Conservation (phyloP, 1,284 basidiomycete genomes). For the Leccinum ponderosum region DNA sequence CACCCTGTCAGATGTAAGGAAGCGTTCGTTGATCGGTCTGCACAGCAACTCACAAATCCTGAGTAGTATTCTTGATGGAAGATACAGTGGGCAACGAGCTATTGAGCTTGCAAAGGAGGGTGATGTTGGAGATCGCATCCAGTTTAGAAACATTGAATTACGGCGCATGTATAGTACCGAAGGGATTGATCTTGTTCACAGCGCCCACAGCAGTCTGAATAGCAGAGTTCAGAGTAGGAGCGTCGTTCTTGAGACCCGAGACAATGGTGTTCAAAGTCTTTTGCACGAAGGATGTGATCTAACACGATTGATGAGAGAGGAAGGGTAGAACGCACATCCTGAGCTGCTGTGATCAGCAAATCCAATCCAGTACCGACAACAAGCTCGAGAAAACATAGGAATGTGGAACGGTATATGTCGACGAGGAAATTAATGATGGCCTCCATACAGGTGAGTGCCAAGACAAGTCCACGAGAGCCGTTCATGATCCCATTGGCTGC, state of each 20-base stretch:
- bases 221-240: conserved; percentile 65
- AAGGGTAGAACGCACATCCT: conserved; percentile 57
- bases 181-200: conserved; percentile 73
- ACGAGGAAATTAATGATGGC: conserved; percentile 90
- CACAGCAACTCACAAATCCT: conserved; percentile 59
- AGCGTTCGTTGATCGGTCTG: neutral
- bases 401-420: conserved; percentile 87
- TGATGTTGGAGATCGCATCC: conserved; percentile 73
- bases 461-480: conserved; percentile 71
- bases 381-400: conserved; percentile 91
- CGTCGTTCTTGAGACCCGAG: conserved; percentile 70
- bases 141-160: conserved; percentile 75
- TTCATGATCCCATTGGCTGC: conserved; percentile 79
- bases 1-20: conserved; percentile 49
- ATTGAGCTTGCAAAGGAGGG: conserved; percentile 81
- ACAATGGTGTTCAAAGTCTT: conserved; percentile 60
- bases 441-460: conserved; percentile 81
- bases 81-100: conserved; percentile 77
- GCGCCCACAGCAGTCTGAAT: conserved; percentile 65
- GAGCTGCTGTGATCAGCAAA: conserved; percentile 78
- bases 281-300: conserved; percentile 74
- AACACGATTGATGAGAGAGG: conserved; percentile 14
- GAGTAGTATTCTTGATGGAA: conserved; percentile 72
- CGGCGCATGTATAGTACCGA: conserved; percentile 66
- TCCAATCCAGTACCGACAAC: conserved; percentile 81